Evolutionary conservation across 192 early-diverging fungal species (phyloP).

Genomic region (Entomortierella lignicola): DNA sequence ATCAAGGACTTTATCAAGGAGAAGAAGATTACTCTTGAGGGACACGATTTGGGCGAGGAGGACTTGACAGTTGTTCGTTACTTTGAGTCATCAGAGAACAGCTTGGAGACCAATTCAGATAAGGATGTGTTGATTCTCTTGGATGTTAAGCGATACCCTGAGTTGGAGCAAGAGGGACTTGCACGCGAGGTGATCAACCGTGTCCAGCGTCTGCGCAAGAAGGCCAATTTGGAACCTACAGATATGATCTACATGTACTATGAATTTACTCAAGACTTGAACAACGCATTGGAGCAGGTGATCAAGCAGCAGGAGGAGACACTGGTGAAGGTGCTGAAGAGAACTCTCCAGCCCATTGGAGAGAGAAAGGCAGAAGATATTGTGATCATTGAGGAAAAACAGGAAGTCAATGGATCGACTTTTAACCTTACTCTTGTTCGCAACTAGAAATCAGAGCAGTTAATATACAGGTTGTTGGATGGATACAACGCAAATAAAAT

Average conservation of each 20-base stretch:
- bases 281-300: slow-evolving; percentile 74
- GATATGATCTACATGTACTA: slow-evolving; percentile 91
- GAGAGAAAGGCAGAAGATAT: slow-evolving; percentile 53
- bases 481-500: no score
- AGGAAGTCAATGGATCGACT: slow-evolving; percentile 84
- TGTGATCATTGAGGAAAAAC: slow-evolving; percentile 86
- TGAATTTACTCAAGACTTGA: slow-evolving; percentile 77
- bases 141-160: slow-evolving; percentile 83
- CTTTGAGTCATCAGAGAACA: slow-evolving; percentile 77
- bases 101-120: slow-evolving; percentile 82
- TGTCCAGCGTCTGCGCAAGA: slow-evolving; percentile 95
- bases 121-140: slow-evolving; percentile 90
- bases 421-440: slow-evolving; percentile 78
- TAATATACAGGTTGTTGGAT: no score
- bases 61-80: slow-evolving; percentile 89
- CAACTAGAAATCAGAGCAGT: slow-evolving; percentile 25
- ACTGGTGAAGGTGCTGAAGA: slow-evolving; percentile 81
- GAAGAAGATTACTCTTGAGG: slow-evolving; percentile 78
- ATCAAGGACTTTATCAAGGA: slow-evolving; percentile 84
- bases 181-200: slow-evolving; percentile 98
- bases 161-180: slow-evolving; percentile 87
- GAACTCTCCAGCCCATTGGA: slow-evolving; percentile 60
- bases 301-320: slow-evolving; percentile 79
- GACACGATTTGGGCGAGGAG: slow-evolving; percentile 80
- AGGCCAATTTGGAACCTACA: slow-evolving; percentile 88